Evolutionary conservation across 768 basidiomycete genomes (phyloP), one percentile per base, ranked within the genome.

Genomic region (Tylopilus cervinicoccineus): DNA sequence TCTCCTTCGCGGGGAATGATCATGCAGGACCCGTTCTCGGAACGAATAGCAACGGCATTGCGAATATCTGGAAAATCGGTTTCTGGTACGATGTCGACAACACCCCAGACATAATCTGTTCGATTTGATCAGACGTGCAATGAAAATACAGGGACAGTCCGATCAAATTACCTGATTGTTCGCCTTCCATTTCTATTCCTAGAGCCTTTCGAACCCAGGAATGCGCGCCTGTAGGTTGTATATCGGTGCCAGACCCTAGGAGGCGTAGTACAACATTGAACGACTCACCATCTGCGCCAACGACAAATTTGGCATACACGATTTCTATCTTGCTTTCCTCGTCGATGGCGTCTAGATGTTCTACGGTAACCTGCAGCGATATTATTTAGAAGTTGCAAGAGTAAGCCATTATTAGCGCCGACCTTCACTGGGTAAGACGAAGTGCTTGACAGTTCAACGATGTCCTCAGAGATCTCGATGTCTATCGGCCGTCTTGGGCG

Each of bases 141-240:
- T 14, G 14, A 17, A 17, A 22, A 1, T 1, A 19, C 1, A 16
- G 20, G n/a, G 10, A n/a, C 5, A 17, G 45, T 20, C 19, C 2
- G 1, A 29, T 47, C 17, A 19, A 14, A 12, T 29, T 27, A 40
- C 46, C 46, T 23, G 19, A 20, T 46, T 26, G 38, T 13, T 24
- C 73, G 19, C 76, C 76, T 28, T 72, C 64, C 68, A 78, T 75
- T 14, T 66, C 50, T 16, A 76, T 68, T 3, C 70, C 74, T 14
- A 78, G 60, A 13, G 64, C 47, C 36, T 72, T 72, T 8, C 77
- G 66, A 3, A 77, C 75, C 73, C 72, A 76, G 5, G 73, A 75
- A 42, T 76, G 74, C 2, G 74, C 75, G 6, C 73, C 72, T 70
- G 49, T 26, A 36, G 2, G 46, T 20, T 5, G 12, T 8, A 28